Evolutionary conservation across 1,284 basidiomycete species (phyloP).

Genomic region (Salmacisia buchloeana): DNA sequence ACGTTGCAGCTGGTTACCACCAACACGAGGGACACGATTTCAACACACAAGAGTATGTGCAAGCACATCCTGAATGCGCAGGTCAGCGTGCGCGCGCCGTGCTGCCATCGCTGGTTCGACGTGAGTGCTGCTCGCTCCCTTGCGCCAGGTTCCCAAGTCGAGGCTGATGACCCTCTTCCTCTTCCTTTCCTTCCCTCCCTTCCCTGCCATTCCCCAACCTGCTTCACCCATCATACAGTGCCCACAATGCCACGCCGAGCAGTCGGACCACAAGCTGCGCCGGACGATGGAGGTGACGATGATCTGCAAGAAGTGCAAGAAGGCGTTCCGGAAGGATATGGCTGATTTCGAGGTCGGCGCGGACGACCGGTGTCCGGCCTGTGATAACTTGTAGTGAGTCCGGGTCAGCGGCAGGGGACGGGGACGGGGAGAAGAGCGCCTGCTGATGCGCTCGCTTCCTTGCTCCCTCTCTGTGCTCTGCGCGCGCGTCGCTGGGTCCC

Average conservation of each 20-base stretch:
- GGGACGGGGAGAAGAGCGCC: neutral
- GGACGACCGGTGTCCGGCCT: constrained; percentile 96
- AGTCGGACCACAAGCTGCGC: constrained; percentile 65
- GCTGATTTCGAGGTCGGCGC: constrained; percentile 73
- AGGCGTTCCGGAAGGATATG: constrained; percentile 95
- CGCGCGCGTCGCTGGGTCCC: neutral
- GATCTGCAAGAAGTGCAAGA: constrained; percentile 95
- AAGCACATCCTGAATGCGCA: constrained; percentile 50
- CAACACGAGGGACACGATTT: neutral
- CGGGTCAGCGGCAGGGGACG: neutral
- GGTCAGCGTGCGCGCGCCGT: constrained; percentile 47
- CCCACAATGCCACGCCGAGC: constrained; percentile 82
- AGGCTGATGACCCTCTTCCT: neutral
- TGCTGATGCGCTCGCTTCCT: neutral
- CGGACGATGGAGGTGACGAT: constrained; percentile 87
- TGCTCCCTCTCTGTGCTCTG: neutral
- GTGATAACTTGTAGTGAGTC: constrained; percentile 78
- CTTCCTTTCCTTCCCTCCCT: neutral
- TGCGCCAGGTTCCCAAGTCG: neutral
- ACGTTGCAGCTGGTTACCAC: neutral
- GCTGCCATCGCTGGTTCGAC: constrained; percentile 49
- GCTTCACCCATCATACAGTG: too few relatives aligned
- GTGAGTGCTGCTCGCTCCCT: constrained; percentile 20
- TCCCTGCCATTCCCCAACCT: neutral
- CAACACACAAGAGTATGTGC: constrained; percentile 18